Percentiles rank a stretch among this genome's conserved stretches.
These are phyloP conservation scores for Schwanniomyces sp. DNA, from an alignment of 805 yeast genomes.

Conservation along the genomic window DNA sequence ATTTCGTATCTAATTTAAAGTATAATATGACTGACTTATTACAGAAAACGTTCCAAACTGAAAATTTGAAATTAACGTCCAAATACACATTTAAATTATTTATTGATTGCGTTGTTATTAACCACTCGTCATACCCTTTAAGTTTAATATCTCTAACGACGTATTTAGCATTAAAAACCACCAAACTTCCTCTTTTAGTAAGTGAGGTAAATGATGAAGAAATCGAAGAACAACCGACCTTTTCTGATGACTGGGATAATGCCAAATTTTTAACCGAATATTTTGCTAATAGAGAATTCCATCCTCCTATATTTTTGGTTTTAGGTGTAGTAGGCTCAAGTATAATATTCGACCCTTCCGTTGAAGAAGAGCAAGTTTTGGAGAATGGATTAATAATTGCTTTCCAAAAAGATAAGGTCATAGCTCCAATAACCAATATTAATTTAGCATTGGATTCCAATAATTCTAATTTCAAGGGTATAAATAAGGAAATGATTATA, in stretches of 20 bases:
- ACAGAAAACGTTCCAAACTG: slow-evolving; percentile 50
- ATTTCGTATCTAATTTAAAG: slow-evolving; percentile 61
- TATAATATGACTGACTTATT: slow-evolving; percentile 59
- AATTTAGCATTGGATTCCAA: slow-evolving; percentile 54
- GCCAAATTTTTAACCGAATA: slow-evolving; percentile 47
- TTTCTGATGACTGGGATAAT: slow-evolving; percentile 82
- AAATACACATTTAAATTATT: slow-evolving; percentile 74
- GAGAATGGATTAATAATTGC: slow-evolving; percentile 80
- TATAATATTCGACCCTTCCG: slow-evolving; percentile 78
- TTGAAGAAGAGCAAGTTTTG: slow-evolving; percentile 84
- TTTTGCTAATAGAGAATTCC: slow-evolving; percentile 32
- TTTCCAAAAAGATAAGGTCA: slow-evolving; percentile 65
- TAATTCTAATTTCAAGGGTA: slow-evolving; percentile 53
- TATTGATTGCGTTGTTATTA: slow-evolving; percentile 77
- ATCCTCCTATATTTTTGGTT: slow-evolving; percentile 77
- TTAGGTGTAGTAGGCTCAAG: slow-evolving; percentile 72
- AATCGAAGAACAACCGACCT: slow-evolving; percentile 86
- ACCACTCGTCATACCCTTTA: slow-evolving; percentile 78
- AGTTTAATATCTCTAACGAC: slow-evolving; percentile 77
- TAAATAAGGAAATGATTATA: slow-evolving; percentile 46
- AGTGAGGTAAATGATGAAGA: slow-evolving; percentile 71
- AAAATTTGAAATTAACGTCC: slow-evolving; percentile 60
- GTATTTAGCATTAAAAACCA: slow-evolving; percentile 77
- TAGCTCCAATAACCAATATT: slow-evolving; percentile 73
- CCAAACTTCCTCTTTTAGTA: slow-evolving; percentile 69